Percentiles rank a stretch among this genome's conserved stretches.
Evolutionary conservation across 441 rosid species (phyloP).

Genomic region (Mallotus japonicus): DNA sequence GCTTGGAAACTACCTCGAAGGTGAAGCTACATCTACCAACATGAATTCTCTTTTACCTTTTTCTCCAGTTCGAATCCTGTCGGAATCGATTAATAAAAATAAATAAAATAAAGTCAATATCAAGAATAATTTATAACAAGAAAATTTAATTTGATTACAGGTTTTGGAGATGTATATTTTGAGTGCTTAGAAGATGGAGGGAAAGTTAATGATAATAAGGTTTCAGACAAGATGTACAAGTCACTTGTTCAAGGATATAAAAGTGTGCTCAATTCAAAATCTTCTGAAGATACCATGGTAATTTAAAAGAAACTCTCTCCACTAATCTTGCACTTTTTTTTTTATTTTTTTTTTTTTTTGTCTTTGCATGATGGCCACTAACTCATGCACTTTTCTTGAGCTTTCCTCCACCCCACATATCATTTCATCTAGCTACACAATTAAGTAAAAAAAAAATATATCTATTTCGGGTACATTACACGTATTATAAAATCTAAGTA

Average conservation of each 20-base stretch:
- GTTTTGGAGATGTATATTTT: conserved; percentile 64
- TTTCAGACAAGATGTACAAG: conserved; percentile 36
- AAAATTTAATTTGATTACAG: conserved; percentile 31
- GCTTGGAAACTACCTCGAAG: conserved; percentile 63
- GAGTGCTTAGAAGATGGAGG: conserved; percentile 30
- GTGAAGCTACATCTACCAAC: conserved; percentile 24
- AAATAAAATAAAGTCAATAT: too few relatives aligned
- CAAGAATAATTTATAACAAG: neutral
- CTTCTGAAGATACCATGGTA: conserved; percentile 69
- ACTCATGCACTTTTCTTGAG: conserved; percentile 17
- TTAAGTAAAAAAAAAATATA: too few relatives aligned
- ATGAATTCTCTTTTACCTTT: too few relatives aligned
- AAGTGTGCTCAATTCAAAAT: conserved; percentile 63
- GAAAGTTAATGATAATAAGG: neutral
- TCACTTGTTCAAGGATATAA: conserved; percentile 49
- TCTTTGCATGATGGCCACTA: conserved; percentile 28
- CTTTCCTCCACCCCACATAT: neutral
- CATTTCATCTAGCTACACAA: too few relatives aligned
- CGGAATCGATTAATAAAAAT: too few relatives aligned
- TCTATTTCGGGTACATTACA: too few relatives aligned
- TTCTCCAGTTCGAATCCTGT: too few relatives aligned
- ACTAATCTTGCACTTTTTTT: conserved; percentile 15
- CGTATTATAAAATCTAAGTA: too few relatives aligned
- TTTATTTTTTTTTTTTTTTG: neutral
- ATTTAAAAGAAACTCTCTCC: conserved; percentile 17